Conservation (phyloP, 306 rosid genomes). For the Purshia tridentata region DNA sequence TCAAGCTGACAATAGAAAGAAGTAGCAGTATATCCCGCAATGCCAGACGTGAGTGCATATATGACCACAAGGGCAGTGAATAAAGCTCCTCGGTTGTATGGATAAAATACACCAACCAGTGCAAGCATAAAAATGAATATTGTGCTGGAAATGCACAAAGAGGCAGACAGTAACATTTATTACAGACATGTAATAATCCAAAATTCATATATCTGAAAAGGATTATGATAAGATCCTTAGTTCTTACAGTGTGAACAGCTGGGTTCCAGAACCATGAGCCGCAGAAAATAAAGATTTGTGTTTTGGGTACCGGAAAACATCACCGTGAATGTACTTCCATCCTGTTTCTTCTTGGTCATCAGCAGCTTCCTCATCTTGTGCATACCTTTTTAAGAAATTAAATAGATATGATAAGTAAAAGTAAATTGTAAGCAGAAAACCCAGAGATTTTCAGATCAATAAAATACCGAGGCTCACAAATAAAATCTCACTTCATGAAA, state of each 20-base stretch:
- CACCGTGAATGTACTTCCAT: conserved; percentile 97
- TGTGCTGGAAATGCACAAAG: conserved; percentile 58
- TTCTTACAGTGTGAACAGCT: conserved; percentile 78
- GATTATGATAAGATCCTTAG: conserved; percentile 31
- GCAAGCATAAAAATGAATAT: conserved; percentile 91
- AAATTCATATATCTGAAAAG: not conserved
- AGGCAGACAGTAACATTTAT: conserved; percentile 22
- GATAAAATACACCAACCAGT: conserved; percentile 91
- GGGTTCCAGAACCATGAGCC: conserved; percentile 94
- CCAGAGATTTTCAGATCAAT: not conserved
- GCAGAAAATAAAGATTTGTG: conserved; percentile 86
- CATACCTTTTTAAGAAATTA: conserved; percentile 52
- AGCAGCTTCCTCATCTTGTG: conserved; percentile 97
- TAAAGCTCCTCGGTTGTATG: conserved; percentile 93
- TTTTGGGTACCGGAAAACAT: conserved; percentile 90
- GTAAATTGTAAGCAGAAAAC: conserved; percentile 16
- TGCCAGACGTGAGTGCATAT: conserved; percentile 95
- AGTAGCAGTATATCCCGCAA: conserved; percentile 89
- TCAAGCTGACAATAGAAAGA: conserved; percentile 94
- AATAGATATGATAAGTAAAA: not conserved
- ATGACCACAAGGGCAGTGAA: conserved; percentile 93
- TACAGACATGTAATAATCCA: not conserved
- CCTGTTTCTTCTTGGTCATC: conserved; percentile 99
- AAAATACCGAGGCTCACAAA: conserved; percentile 11
- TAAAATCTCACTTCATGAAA: conserved; percentile 81